These are phyloP conservation scores for Colletotrichum sp. DNA, from an alignment of 2,329 filamentous ascomycete genomes.

Conservation along the genomic window DNA sequence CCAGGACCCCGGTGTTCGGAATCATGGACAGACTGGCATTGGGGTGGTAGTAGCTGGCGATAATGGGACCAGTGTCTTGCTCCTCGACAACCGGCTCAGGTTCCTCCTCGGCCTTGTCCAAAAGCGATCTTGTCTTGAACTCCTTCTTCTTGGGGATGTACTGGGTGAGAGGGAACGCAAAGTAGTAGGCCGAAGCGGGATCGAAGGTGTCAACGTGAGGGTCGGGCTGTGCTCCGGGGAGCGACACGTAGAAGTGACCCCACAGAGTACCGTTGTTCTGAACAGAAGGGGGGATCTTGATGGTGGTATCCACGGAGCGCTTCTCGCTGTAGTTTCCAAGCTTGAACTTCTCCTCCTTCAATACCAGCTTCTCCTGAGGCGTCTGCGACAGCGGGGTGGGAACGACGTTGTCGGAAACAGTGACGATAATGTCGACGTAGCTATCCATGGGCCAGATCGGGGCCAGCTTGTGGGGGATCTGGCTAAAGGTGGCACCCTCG, in stretches of 20 bases:
- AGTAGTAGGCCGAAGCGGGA: conserved; percentile 78
- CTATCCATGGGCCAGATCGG: conserved; percentile 88
- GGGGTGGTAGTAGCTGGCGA: conserved; percentile 90
- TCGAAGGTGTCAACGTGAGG: conserved; percentile 77
- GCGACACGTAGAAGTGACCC: conserved; percentile 90
- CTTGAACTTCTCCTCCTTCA: conserved; percentile 81
- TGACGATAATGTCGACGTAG: conserved; percentile 82
- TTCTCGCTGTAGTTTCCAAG: conserved; percentile 81
- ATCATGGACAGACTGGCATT: conserved; percentile 92
- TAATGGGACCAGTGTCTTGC: conserved; percentile 66
- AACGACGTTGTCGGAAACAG: conserved; percentile 77
- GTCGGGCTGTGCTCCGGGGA: conserved; percentile 78
- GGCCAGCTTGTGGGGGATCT: conserved; percentile 73
- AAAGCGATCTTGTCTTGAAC: conserved; percentile 84
- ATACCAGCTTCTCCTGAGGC: conserved; percentile 71
- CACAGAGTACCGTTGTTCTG: conserved; percentile 94
- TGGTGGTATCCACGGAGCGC: conserved; percentile 76
- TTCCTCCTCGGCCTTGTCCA: conserved; percentile 59
- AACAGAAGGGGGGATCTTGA: conserved; percentile 78
- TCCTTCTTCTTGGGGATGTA: conserved; percentile 92
- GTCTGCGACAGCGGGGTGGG: conserved; percentile 71
- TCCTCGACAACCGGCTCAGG: conserved; percentile 59
- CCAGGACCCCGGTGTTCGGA: conserved; percentile 75
- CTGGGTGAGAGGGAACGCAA: conserved; percentile 84
- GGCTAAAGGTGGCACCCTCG: conserved; percentile 67